Evolutionary conservation across 2,329 filamentous ascomycete genomes (phyloP), one percentile per base, ranked within the genome.

Genomic region (Ramularia collo-cygni): DNA sequence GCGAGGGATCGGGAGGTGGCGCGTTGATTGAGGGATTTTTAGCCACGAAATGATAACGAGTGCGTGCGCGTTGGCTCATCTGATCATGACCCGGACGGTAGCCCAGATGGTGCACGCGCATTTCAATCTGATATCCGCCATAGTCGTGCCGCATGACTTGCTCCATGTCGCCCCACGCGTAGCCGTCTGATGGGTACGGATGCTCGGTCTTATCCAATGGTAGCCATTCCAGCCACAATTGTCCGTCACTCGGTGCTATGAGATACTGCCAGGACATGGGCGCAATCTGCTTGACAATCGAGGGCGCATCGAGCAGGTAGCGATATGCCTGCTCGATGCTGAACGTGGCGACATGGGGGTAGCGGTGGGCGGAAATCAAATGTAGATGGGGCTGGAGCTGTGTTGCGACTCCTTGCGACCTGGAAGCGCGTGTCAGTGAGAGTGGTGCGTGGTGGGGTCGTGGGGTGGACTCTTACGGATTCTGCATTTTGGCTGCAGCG

Each of bases 231-330:
- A 96, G 72, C 59, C 92, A 77, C 31, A 95, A 76, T 7, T 81
- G 83, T 40, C 88, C 88, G 64, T 94, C 86, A 37, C 74, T 74
- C 8, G 90, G 90, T 38, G 79, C 76, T 54, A 92, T 80, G 41
- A 96, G 77, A 62, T 90, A 95, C 32, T 84, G 89, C 90, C 90
- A 98, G 65, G 83, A 85, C 74, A 98, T 89, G 2, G 90, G 79
- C 35, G 88, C 82, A 49, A 81, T 73, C 58, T 93, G 83, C 63
- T 86, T 85, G 53, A 89, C 83, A 47, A 95, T 83, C 58, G 85
- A 83, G 7, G 89, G 86, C 28, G 88, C 89, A 56, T 81, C 78
- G 58, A 89, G 73, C 45, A 96, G 76, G 74, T 86, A 90, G 57
- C 85, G 81, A 46, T 87, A 82, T 17, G 90, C 85, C 50, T 89